Conservation (phyloP, 2,329 filamentous ascomycete species). For the Trichoderma atrobrunneum region DNA sequence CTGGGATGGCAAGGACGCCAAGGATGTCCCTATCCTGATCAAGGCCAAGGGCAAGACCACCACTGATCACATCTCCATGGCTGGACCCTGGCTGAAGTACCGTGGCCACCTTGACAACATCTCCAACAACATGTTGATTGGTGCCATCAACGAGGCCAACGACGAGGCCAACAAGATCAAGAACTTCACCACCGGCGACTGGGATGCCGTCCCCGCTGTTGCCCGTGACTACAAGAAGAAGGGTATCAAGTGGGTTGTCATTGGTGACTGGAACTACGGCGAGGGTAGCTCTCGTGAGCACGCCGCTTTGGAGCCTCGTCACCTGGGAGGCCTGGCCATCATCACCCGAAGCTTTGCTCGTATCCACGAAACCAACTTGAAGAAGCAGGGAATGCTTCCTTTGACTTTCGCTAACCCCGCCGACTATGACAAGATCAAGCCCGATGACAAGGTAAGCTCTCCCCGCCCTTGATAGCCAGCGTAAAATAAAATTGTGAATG, state of each 20-base stretch:
- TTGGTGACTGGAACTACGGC: conserved; percentile 99
- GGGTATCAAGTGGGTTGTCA: conserved; percentile 92
- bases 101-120: conserved; percentile 99
- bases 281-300: conserved; percentile 98
- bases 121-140: conserved; percentile 99
- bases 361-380: conserved; percentile 99
- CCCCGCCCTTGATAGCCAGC: conserved; percentile 5
- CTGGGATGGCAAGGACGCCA: conserved; percentile 91
- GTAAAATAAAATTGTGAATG: background rate
- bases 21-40: conserved; percentile 85
- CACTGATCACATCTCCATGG: conserved; percentile 96
- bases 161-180: conserved; percentile 96
- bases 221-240: conserved; percentile 98
- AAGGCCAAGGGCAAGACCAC: conserved; percentile 96
- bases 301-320: conserved; percentile 93
- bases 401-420: conserved; percentile 91
- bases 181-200: conserved; percentile 82
- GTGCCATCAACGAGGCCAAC: conserved; percentile 94
- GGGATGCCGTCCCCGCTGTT: conserved; percentile 84
- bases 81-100: conserved; percentile 97
- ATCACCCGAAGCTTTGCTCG: conserved; percentile 94
- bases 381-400: conserved; percentile 99
- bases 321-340: conserved; percentile 95
- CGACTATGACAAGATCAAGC: conserved; percentile 96
- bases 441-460: conserved; percentile 70